Evolutionary conservation across 176 grass and related monocot species (phyloP), one percentile per base, ranked within the genome.

Genomic region (Coix lacrymajobi): DNA sequence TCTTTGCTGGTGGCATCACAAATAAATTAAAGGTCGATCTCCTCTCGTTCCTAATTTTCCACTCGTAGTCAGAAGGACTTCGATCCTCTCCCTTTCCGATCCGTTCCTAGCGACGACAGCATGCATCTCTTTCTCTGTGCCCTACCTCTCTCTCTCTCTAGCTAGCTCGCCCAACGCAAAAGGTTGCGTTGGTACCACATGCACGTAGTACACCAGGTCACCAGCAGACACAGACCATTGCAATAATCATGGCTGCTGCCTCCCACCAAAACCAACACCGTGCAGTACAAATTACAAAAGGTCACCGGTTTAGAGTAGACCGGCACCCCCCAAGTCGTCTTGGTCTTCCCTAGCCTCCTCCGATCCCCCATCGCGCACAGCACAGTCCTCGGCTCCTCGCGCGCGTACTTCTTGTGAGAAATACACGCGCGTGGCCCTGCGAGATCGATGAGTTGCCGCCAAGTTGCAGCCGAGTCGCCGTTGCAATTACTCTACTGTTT

Each of bases 401-500:
- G n/a, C n/a, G n/a, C n/a, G n/a, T n/a, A n/a, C n/a, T n/a, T n/a
- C n/a, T n/a, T n/a, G n/a, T n/a, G n/a, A n/a, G n/a, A n/a, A n/a
- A n/a, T n/a, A n/a, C n/a, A n/a, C n/a, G n/a, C n/a, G n/a, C n/a
- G n/a, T n/a, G n/a, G n/a, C n/a, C n/a, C n/a, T n/a, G n/a, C n/a
- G n/a, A n/a, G n/a, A n/a, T n/a, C n/a, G n/a, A 33, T 39, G 34
- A 69, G 9, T 40, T 31, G 78, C 3, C 79, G 71, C 3, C 79
- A 83, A 83, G 73, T 72, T 64, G 72, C 73, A 32, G 32, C 56
- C 56, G 43, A 34, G 51, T 85, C 77, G 69, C 51, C 76, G 62
- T 80, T 31, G 69, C 69, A 51, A 80, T 75, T 75, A 79, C 87
- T 68, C 76, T 11, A 25, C 37, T 48, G 61, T 79, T 79, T 74